Evolutionary conservation across 495 filamentous ascomycete species (phyloP).

Genomic region (Aspergillus steynii): DNA sequence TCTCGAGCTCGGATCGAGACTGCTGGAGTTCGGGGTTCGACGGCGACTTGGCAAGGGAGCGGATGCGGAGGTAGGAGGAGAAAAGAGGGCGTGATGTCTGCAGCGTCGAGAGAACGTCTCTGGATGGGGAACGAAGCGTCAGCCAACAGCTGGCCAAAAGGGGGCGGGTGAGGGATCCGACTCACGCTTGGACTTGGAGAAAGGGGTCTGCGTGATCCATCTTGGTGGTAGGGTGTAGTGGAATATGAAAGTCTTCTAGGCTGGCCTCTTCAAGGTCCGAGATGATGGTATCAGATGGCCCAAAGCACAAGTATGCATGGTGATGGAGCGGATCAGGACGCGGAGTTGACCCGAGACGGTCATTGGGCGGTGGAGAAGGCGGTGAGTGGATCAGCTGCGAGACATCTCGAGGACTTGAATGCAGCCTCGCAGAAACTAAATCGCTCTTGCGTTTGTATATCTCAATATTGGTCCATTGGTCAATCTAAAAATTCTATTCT

Average conservation of each 20-base stretch:
- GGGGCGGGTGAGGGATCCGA: slow-evolving; percentile 8
- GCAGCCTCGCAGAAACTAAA: too few species aligned
- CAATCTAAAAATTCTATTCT: neutral
- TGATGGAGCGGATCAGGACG: neutral
- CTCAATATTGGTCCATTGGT: neutral
- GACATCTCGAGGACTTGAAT: neutral
- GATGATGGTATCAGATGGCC: neutral
- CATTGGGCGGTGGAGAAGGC: slow-evolving; percentile 19
- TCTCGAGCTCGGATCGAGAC: slow-evolving; percentile 78
- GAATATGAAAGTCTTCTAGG: neutral
- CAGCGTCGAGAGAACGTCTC: slow-evolving; percentile 84
- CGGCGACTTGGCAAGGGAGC: slow-evolving; percentile 70
- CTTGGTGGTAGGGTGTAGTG: slow-evolving; percentile 19
- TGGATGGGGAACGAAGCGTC: slow-evolving; percentile 32
- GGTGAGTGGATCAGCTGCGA: slow-evolving; percentile 6
- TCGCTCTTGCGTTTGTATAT: neutral
- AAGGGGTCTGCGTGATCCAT: slow-evolving; percentile 83
- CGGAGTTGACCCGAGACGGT: slow-evolving; percentile 4
- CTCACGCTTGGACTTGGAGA: slow-evolving; percentile 87
- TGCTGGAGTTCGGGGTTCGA: slow-evolving; percentile 82
- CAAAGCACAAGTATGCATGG: neutral
- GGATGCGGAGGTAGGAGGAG: slow-evolving; percentile 94
- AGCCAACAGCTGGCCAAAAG: neutral
- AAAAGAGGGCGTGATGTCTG: slow-evolving; percentile 80
- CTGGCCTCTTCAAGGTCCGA: neutral